Conservation (phyloP, 257 asterid genomes). For the Rauvolfia tetraphylla region DNA sequence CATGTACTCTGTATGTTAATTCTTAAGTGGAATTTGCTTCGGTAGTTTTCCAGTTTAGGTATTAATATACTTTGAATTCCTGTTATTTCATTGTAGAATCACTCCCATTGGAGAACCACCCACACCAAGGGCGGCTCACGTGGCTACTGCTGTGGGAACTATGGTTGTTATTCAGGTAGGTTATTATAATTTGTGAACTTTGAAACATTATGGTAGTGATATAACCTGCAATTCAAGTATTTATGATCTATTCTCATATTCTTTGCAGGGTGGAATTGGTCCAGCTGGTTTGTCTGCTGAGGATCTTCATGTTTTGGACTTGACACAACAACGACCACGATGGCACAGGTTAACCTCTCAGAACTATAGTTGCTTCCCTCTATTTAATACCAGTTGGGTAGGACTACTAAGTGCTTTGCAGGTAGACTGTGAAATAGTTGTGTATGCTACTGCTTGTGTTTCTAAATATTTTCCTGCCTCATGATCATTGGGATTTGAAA, state of each 20-base stretch:
- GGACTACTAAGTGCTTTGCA: not conserved
- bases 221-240: conserved; percentile 12
- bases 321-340: conserved; percentile 90
- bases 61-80: not conserved
- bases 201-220: conserved; percentile 5
- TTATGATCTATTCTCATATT: conserved; percentile 14
- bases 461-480: not conserved
- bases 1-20: conserved; percentile 2
- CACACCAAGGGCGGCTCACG: conserved; percentile 99
- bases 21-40: conserved; percentile 7
- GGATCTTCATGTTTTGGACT: conserved; percentile 98
- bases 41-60: conserved; percentile 17
- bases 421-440: not conserved
- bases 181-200: conserved; percentile 24
- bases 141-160: conserved; percentile 98
- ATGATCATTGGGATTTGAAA: not conserved
- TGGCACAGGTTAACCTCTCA: conserved; percentile 81
- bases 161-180: conserved; percentile 99
- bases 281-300: conserved; percentile 99
- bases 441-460: not conserved
- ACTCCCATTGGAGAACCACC: conserved; percentile 99
- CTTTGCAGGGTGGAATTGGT: conserved; percentile 95
- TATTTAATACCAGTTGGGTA: not conserved
- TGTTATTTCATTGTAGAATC: conserved; percentile 45
- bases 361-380: not conserved